Evolutionary conservation across 2,329 filamentous ascomycete species (phyloP).

Genomic region (Beauveria australis): DNA sequence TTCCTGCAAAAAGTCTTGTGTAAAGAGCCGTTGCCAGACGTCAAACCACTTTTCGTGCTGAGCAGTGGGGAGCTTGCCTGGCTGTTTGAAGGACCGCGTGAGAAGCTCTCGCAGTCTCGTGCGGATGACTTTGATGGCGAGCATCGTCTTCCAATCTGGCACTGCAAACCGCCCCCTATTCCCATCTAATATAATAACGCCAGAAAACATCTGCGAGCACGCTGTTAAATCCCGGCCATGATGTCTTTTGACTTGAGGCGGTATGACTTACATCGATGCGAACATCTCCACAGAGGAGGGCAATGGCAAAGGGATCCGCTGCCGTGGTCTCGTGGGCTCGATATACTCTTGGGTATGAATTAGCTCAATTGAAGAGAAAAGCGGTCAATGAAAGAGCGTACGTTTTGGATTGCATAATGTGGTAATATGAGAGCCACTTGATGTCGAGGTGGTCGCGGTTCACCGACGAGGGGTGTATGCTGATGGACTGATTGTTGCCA

Average conservation of each 20-base stretch:
- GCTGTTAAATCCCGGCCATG: background rate
- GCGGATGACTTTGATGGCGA: slow-evolving; percentile 78
- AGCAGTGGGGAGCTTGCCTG: slow-evolving; percentile 52
- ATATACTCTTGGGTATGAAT: slow-evolving; percentile 51
- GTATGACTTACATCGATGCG: slow-evolving; percentile 62
- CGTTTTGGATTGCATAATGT: slow-evolving; percentile 91
- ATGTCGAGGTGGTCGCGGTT: slow-evolving; percentile 65
- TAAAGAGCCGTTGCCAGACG: slow-evolving; percentile 64
- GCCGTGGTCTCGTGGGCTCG: slow-evolving; percentile 86
- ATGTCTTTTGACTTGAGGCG: background rate
- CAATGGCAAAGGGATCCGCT: slow-evolving; percentile 73
- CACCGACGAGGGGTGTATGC: slow-evolving; percentile 78
- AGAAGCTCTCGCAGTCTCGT: slow-evolving; percentile 68
- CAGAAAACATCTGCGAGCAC: slow-evolving; percentile 62
- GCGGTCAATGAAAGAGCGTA: slow-evolving; percentile 29
- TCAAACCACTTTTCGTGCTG: slow-evolving; percentile 69
- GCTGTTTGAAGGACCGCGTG: slow-evolving; percentile 59
- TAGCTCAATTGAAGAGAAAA: slow-evolving; percentile 6
- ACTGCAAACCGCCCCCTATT: slow-evolving; percentile 79
- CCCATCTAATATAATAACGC: slow-evolving; percentile 78
- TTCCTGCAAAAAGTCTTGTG: slow-evolving; percentile 37
- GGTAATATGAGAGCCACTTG: slow-evolving; percentile 88
- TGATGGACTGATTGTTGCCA: slow-evolving; percentile 85
- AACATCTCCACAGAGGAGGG: slow-evolving; percentile 79
- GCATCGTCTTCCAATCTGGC: slow-evolving; percentile 81